Evolutionary conservation across 1,284 basidiomycete genomes (phyloP), one percentile per base, ranked within the genome.

Genomic region (Phellinidium pouzarii): DNA sequence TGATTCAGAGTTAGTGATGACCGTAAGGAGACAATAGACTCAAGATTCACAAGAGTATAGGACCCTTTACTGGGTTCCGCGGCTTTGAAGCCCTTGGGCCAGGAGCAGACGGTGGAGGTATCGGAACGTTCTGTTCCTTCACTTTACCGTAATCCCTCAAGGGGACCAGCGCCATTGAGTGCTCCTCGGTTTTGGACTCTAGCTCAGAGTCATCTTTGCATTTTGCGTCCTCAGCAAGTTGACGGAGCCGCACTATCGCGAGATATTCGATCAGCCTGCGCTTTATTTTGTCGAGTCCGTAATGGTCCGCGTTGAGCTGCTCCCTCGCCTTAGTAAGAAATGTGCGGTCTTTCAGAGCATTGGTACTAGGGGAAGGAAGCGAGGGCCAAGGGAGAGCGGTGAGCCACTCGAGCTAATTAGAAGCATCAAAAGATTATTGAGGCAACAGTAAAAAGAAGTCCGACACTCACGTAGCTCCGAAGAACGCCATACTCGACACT

Each of bases 261-360:
- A 95, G 76, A 64, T 92, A 94, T 64, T 95, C 92, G 52, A 94
- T 86, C 9, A 95, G 73, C 7, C 92, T 79, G 58, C 90, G 87
- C 76, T 95, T 94, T 66, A 94, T 83, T 66, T 91, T 91, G 60
- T 91, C 89, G 8, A 94, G 73, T 1, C 92, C 92, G 60, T 84
- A 94, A 66, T 94, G 91, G 58, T 94, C 92, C 38, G 82, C 76
- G 60, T 94, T 91, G 4, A 94, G 79, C 58, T 94, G 91, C 14
- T 73, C 71, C 17, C 82, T 78, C 20, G 87, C 86, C 41, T 73
- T 77, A 20, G 73, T 56, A 31, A 90, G 72, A 71, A 89, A 89
- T 1, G 74, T 64, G 29, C 69, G 70, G 57, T 81, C 74, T 52
- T 70, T 71, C 40, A 85, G 63, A 1, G 52, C 9, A 63, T 63